These are phyloP conservation scores for Ganoderma sinense DNA, from an alignment of 1,284 basidiomycete species.

Conservation along the genomic window DNA sequence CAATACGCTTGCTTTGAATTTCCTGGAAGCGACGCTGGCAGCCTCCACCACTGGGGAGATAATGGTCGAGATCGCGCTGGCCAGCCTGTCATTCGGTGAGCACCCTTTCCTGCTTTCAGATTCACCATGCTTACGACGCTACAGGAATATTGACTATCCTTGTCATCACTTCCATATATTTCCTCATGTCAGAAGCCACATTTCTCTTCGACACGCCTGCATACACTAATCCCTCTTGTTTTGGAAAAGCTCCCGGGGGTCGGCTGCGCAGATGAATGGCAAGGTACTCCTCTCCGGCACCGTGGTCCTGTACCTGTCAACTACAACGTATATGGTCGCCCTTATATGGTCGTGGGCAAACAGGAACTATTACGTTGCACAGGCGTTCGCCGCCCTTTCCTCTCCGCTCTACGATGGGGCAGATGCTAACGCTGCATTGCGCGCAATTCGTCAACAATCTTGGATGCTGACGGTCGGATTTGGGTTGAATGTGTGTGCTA, in stretches of 20 bases:
- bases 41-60: not conserved
- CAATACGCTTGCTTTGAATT: not conserved
- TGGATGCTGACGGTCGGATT: not conserved
- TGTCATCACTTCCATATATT: not conserved
- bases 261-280: not conserved
- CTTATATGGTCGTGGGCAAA: not conserved
- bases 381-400: not conserved
- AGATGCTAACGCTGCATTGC: not conserved
- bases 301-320: not conserved
- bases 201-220: too few relatives aligned
- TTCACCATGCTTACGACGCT: not conserved
- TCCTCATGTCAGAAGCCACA: too few relatives aligned
- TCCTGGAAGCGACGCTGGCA: not conserved
- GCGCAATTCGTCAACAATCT: not conserved
- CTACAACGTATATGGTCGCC: not conserved
- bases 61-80: not conserved
- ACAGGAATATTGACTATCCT: not conserved
- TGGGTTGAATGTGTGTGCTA: not conserved
- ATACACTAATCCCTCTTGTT: too few relatives aligned
- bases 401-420: not conserved
- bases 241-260: not conserved
- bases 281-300: not conserved
- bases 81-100: not conserved
- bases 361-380: not conserved
- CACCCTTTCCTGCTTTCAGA: too few relatives aligned